Evolutionary conservation across 164 flowering plant species (phyloP), one percentile per base, ranked within the genome.

Genomic region (Sedum album): DNA sequence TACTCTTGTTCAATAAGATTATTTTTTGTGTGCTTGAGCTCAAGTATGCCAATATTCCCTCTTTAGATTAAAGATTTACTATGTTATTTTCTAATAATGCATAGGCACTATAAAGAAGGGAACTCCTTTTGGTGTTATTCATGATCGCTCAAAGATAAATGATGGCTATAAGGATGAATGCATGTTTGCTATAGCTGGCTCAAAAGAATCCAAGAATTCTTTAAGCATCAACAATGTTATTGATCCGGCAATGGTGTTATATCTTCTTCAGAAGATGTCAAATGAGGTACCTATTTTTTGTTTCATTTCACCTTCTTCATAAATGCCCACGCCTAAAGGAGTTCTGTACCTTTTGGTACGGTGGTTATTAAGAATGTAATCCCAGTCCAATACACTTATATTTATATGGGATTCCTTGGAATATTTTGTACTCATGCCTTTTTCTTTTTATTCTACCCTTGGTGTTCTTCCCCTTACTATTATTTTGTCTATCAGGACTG

Each of bases 101-200:
- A 33, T 80, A 94, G 99, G 96, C 69, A 69, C 69, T 63, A 88
- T 92, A 68, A 95, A 86, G 70, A 88, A 82, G 76, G 82, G 71
- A 36, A 65, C 38, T 5, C 26, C 79, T 38, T 65, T 84, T 76
- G 78, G 79, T 46, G 79, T 91, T 49, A 31, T 74, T 57, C 93
- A 91, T 78, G 89, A 89, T 73, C 88, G 86, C 57, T 77, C 85
- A 41, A 87, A 80, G 80, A 51, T 79, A 31, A 60, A 11, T 70
- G 86, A 80, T 73, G 78, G 73, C 9, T 48, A 44, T 70, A 49
- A 66, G 44, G 84, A 84, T 25, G 87, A 88, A 71, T 78, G 72
- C 68, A 71, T 48, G 41, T 70, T 80, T 38, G 90, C 90, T 42
- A 69, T 86, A 53, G 80, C 88, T 70, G 84, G 82, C 71, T 72